A percentile compares a stretch with the other conserved stretches of the same genome.
Evolutionary conservation across 2,329 filamentous ascomycete genomes (phyloP).

Genomic region (Xylaria sp.): DNA sequence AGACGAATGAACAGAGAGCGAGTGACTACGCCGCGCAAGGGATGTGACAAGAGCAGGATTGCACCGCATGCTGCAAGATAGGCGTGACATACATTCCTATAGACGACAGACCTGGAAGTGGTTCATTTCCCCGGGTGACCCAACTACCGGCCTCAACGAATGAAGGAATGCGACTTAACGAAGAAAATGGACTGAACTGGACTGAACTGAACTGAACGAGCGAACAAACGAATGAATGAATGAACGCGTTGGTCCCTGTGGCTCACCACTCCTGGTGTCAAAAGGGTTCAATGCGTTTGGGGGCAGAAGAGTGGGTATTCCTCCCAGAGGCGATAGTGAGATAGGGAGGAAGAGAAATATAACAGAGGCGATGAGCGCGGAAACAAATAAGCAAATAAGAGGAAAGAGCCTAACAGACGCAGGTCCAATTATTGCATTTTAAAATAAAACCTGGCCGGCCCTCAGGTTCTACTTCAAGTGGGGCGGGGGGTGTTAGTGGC

Average conservation of each 20-base stretch:
- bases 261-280: slow-evolving; percentile 7
- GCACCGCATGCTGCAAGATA: slow-evolving; percentile 32
- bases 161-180: background rate
- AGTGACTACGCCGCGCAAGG: background rate
- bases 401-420: slow-evolving; percentile 9
- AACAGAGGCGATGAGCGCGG: slow-evolving; percentile 1
- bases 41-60: slow-evolving; percentile 15
- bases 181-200: background rate
- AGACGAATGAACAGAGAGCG: too few species aligned
- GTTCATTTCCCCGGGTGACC: slow-evolving; percentile 27
- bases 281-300: slow-evolving; percentile 6
- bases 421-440: slow-evolving; percentile 20
- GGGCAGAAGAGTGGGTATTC: slow-evolving; percentile 8
- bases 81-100: slow-evolving; percentile 32
- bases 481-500: slow-evolving; percentile 25
- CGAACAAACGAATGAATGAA: background rate
- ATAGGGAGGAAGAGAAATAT: slow-evolving; percentile 2
- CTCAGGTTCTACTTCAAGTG: slow-evolving; percentile 15
- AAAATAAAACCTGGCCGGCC: slow-evolving; percentile 13
- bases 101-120: slow-evolving; percentile 25
- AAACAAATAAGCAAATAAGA: slow-evolving; percentile 7
- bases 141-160: slow-evolving; percentile 4
- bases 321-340: slow-evolving; percentile 7
- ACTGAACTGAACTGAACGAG: background rate
- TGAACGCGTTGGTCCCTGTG: slow-evolving; percentile 7